phyloP scores from a whole-genome alignment of 768 basidiomycete genomes.

The Podaxis sp. region DNA sequence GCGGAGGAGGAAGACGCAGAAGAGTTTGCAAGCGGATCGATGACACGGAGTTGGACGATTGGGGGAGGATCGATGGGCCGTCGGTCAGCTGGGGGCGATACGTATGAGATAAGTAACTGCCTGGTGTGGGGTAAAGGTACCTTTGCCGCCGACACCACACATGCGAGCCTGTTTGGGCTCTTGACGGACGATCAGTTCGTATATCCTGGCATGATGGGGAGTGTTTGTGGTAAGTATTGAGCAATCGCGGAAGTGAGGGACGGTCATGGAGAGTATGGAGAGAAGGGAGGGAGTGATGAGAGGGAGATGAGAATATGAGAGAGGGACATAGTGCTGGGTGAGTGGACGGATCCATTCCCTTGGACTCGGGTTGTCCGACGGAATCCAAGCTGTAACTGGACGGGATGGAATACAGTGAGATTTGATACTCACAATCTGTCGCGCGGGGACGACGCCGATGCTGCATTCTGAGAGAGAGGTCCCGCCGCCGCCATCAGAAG shows the following conservation, averaged over 20 bases:
- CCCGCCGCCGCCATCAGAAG: not conserved
- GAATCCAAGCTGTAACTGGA: not conserved
- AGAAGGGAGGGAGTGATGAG: slow-evolving; percentile 8
- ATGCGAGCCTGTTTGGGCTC: slow-evolving; percentile 91
- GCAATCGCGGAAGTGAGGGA: slow-evolving; percentile 26
- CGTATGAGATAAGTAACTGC: not conserved
- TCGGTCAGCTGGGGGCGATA: slow-evolving; percentile 68
- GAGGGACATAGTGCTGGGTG: not conserved
- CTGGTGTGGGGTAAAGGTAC: slow-evolving; percentile 29
- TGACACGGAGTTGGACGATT: slow-evolving; percentile 90
- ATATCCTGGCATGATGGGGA: slow-evolving; percentile 53
- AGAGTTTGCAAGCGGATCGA: slow-evolving; percentile 51
- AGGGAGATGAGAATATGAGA: slow-evolving; percentile 4
- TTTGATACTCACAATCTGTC: slow-evolving; percentile 8
- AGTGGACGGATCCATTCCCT: slow-evolving; percentile 6
- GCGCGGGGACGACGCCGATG: not conserved
- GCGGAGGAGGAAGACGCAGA: not conserved
- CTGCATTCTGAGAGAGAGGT: not conserved
- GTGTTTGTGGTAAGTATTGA: slow-evolving; percentile 19
- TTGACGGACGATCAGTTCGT: slow-evolving; percentile 84
- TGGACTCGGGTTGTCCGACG: slow-evolving; percentile 13
- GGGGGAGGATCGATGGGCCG: slow-evolving; percentile 96
- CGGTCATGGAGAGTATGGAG: slow-evolving; percentile 17
- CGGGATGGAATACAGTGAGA: not conserved
- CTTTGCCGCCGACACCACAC: slow-evolving; percentile 87